Evolutionary conservation across 768 basidiomycete genomes (phyloP).

Genomic region (Tulasnella calospora): DNA sequence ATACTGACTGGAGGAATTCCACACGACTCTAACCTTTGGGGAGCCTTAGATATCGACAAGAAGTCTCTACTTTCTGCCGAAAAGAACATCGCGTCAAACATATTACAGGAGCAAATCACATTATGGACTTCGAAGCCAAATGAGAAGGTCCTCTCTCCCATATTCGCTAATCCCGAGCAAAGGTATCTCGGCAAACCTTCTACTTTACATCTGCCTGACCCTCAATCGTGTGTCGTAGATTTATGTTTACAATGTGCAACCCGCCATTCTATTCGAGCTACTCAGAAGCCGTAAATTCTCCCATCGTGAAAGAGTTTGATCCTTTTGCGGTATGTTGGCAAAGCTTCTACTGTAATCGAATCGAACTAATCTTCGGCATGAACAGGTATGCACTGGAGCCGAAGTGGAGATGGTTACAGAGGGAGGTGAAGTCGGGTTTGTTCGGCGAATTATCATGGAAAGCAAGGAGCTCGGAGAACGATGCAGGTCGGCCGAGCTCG

Average conservation of each 20-base stretch:
- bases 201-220: neutral
- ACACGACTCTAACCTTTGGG: neutral
- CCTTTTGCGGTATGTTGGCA: conserved; percentile 61
- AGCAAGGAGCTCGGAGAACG: conserved; percentile 48
- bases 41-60: conserved; percentile 60
- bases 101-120: conserved; percentile 48
- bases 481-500: conserved; percentile 51
- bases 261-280: conserved; percentile 86
- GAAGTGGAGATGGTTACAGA: conserved; percentile 82
- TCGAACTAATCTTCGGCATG: neutral
- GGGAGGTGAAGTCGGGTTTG: conserved; percentile 81
- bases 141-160: conserved; percentile 48
- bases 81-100: conserved; percentile 55
- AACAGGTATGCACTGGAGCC: conserved; percentile 79
- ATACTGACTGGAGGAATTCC: neutral
- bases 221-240: conserved; percentile 37
- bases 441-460: conserved; percentile 70
- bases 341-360: no score
- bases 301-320: conserved; percentile 55
- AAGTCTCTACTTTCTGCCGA: conserved; percentile 54
- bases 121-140: conserved; percentile 40
- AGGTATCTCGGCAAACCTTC: neutral
- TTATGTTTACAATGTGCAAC: conserved; percentile 90
- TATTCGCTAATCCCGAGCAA: conserved; percentile 31
- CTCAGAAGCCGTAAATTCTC: conserved; percentile 59